phyloP scores from a whole-genome alignment of 768 basidiomycete species.

The Agrocybe chaxingu region DNA sequence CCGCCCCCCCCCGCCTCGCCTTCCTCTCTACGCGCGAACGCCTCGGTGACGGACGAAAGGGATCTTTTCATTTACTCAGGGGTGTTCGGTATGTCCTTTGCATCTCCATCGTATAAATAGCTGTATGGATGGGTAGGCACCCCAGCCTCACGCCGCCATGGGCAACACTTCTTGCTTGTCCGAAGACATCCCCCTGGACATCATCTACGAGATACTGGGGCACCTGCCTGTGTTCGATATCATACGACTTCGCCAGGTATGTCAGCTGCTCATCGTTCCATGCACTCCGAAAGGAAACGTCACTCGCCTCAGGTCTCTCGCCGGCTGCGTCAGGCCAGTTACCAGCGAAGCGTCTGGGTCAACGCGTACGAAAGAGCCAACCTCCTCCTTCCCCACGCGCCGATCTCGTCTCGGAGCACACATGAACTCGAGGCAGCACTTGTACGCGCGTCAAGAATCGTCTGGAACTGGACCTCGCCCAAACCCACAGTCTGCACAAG shows the following conservation, averaged over 20 bases:
- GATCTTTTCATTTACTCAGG: neutral
- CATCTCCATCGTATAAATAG: neutral
- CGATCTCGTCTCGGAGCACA: constrained; percentile 11
- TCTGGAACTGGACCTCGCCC: constrained; percentile 15
- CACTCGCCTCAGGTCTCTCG: constrained; percentile 15
- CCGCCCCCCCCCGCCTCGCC: no score
- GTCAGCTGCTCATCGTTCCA: neutral
- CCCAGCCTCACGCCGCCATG: neutral
- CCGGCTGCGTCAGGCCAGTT: constrained; percentile 10
- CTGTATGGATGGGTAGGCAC: neutral
- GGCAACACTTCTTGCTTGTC: neutral
- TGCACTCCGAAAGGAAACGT: neutral
- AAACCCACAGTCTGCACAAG: constrained; percentile 3
- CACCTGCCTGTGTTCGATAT: constrained; percentile 15
- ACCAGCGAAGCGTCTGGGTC: constrained; percentile 19
- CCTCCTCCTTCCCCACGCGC: constrained; percentile 17
- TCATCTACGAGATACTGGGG: constrained; percentile 20
- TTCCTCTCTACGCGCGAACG: no score
- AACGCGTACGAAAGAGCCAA: constrained; percentile 14
- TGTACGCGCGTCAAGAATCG: constrained; percentile 15
- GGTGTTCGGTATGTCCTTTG: neutral
- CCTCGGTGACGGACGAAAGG: neutral
- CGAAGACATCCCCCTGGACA: constrained; percentile 15
- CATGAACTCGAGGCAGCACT: constrained; percentile 15
- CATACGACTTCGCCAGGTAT: constrained; percentile 16